Evolutionary conservation across 139 green algal genomes (phyloP), one percentile per base, ranked within the genome.

Genomic region (Eudorina sp.): DNA sequence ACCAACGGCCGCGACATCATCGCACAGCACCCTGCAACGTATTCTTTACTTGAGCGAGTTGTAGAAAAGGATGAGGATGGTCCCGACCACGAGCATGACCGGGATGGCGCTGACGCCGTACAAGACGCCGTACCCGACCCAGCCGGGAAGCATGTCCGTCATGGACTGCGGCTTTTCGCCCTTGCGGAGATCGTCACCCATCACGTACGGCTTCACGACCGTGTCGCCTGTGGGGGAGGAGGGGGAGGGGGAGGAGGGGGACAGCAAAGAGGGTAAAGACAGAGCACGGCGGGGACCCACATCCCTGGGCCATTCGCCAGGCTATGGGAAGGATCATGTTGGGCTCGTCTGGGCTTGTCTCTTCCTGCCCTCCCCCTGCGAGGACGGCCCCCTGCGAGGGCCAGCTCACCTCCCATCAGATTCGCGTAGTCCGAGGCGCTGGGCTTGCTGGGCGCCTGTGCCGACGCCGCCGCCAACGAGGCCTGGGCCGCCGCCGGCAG

Each of bases 101-200:
- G 97, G 97, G 41, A 97, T 92, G 40, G 91, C 78, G 36, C 90
- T 96, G 38, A 99, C 89, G 40, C 94, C 87, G 81, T 98, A 99
- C 25, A 99, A 91, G 27, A 93, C 91, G 70, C 93, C 90, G 81
- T 97, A 98, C 18, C 97, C 97, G 36, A 98, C 89, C 96, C 95
- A 98, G 75, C 95, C 95, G 18, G 95, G 96, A 85, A 98, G 89
- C 83, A 93, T 91, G 90, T 98, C 96, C 13, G 40, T 96, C 83
- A 91, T 48, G 34, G 23, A 27, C 84, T 96, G 91, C 23, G 95
- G 93, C 91, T 94, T 91, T 68, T 98, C 96, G 19, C 89, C 90
- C 60, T 89, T 62, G 38, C 92, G 91, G 36, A 77, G 64, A 36
- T 92, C 78, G 41, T 90, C 79, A 66, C 91, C 82, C 91, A 95